phyloP scores from a whole-genome alignment of 495 filamentous ascomycete species.

The Penicillium paradoxum region DNA sequence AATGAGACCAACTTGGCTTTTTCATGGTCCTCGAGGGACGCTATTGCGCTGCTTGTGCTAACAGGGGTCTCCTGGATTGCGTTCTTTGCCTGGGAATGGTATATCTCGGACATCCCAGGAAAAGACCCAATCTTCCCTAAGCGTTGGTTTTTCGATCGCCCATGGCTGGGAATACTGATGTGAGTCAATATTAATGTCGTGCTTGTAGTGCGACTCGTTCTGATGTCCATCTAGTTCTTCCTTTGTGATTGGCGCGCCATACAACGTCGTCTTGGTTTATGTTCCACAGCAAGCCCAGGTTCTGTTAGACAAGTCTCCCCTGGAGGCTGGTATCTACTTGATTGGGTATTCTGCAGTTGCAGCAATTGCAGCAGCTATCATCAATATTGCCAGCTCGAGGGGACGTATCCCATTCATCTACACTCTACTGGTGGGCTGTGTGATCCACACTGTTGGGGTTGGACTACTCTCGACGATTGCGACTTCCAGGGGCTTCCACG shows the following conservation, averaged over 20 bases:
- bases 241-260: conserved; percentile 47
- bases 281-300: conserved; percentile 59
- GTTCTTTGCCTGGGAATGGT: conserved; percentile 38
- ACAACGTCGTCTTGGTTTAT: conserved; percentile 49
- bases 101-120: conserved; percentile 22
- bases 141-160: conserved; percentile 29
- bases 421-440: conserved; percentile 40
- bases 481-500: conserved; percentile 23
- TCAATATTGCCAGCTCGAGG: conserved; percentile 39
- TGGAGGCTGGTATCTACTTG: conserved; percentile 52
- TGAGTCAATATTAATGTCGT: conserved; percentile 2
- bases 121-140: conserved; percentile 36
- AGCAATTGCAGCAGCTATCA: conserved; percentile 47
- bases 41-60: conserved; percentile 43
- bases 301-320: conserved; percentile 41
- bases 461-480: conserved; percentile 44
- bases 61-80: conserved; percentile 28
- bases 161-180: conserved; percentile 34
- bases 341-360: conserved; percentile 47
- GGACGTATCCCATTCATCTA: conserved; percentile 44
- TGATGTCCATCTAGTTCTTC: conserved; percentile 15
- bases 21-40: conserved; percentile 34
- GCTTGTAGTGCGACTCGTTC: neutral
- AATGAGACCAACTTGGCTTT: conserved; percentile 51
- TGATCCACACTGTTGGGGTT: conserved; percentile 48